A percentile compares a stretch with the other conserved stretches of the same genome.
Evolutionary conservation across 805 yeast genomes (phyloP).

Genomic region (Starmerella asiatica): DNA sequence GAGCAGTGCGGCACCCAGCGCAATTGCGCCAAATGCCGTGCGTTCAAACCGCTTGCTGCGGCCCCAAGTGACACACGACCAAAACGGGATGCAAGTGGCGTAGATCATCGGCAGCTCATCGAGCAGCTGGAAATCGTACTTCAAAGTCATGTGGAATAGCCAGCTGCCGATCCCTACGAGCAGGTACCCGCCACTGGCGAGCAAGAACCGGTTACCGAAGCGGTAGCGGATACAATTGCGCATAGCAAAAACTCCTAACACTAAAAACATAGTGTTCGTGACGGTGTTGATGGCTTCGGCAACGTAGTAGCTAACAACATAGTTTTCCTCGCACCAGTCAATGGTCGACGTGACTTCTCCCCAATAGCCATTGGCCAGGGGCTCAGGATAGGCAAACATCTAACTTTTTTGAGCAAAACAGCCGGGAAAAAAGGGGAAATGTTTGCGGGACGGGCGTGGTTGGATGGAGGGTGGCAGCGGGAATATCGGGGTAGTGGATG

Average conservation of each 20-base stretch:
- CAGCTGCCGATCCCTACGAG: constrained; percentile 89
- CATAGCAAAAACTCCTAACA: constrained; percentile 50
- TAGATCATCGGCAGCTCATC: constrained; percentile 98
- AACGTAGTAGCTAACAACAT: constrained; percentile 68
- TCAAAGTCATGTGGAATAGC: constrained; percentile 91
- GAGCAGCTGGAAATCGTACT: constrained; percentile 75
- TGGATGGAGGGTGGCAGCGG: no score
- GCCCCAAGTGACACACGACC: constrained; percentile 63
- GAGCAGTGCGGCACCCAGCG: constrained; percentile 42
- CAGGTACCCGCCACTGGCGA: constrained; percentile 66
- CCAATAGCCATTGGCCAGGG: constrained; percentile 24
- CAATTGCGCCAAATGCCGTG: constrained; percentile 36
- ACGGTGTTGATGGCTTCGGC: constrained; percentile 84
- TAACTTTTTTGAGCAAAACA: no score
- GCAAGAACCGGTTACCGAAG: constrained; percentile 56
- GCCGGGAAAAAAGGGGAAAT: no score
- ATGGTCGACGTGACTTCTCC: constrained; percentile 63
- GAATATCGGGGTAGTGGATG: no score
- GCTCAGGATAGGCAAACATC: constrained; percentile 12
- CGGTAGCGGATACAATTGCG: constrained; percentile 44
- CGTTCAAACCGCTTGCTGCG: constrained; percentile 30
- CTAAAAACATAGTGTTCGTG: constrained; percentile 49
- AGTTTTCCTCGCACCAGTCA: constrained; percentile 98
- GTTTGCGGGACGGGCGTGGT: no score
- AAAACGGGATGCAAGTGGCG: constrained; percentile 89